Percentiles rank a stretch among this genome's conserved stretches.
Evolutionary conservation across 1,139 yeast genomes (phyloP).

Genomic region (Lodderomyces pseudojiufengensis): DNA sequence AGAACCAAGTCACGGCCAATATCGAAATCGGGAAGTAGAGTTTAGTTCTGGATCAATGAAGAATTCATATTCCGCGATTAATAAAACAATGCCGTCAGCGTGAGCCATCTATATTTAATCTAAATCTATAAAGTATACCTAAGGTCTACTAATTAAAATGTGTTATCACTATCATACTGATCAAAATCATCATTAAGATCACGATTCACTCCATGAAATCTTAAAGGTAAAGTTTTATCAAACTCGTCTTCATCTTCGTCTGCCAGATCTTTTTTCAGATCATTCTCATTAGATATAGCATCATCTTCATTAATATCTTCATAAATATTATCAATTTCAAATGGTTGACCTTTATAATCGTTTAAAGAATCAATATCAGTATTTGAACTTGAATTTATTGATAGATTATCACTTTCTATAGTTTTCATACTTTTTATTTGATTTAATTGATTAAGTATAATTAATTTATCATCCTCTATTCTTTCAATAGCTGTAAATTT

Average conservation of each 20-base stretch:
- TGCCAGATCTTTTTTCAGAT: background rate
- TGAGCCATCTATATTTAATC: too few species aligned
- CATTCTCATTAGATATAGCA: background rate
- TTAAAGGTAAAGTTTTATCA: slow-evolving; percentile 3
- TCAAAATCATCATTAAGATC: slow-evolving; percentile 6
- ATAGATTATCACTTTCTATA: slow-evolving; percentile 11
- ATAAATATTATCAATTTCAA: background rate
- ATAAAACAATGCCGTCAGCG: too few species aligned
- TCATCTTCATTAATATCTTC: slow-evolving; percentile 8
- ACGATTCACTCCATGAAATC: slow-evolving; percentile 7
- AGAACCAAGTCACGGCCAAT: too few species aligned
- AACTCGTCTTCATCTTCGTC: background rate
- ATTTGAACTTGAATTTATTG: slow-evolving; percentile 16
- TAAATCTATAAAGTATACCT: too few species aligned
- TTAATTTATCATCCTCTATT: background rate
- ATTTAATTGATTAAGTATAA: background rate
- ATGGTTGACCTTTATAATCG: background rate
- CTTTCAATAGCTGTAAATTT: slow-evolving; percentile 14
- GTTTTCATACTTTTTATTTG: background rate
- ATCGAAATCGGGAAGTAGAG: too few species aligned
- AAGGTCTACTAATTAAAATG: too few species aligned
- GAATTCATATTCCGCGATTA: too few species aligned
- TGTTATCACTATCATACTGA: slow-evolving; percentile 16
- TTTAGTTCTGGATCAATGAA: too few species aligned
- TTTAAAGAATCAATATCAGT: slow-evolving; percentile 1